phyloP scores from a whole-genome alignment of 2,329 filamentous ascomycete species.

The Claviceps sp. region DNA sequence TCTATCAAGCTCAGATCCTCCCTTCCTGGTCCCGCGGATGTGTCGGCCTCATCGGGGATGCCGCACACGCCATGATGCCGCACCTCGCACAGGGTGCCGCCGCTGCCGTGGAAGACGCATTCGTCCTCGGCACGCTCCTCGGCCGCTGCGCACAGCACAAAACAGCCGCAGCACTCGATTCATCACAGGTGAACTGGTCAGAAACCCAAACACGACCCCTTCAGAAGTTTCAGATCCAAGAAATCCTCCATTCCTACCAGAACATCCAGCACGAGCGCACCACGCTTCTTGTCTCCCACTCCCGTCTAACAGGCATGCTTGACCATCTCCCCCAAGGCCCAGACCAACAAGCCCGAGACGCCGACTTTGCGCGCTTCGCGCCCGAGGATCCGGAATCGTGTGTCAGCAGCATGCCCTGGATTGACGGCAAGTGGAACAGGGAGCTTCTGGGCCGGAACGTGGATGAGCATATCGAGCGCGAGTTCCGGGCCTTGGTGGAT shows the following conservation, averaged over 20 bases:
- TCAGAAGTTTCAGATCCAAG: neutral
- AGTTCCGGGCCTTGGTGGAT: conserved; percentile 1
- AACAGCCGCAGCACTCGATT: neutral
- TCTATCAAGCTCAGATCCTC: conserved; percentile 4
- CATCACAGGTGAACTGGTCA: too few relatives aligned
- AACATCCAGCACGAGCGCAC: conserved; percentile 4
- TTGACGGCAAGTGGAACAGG: conserved; percentile 6
- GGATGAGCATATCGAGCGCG: conserved; percentile 3
- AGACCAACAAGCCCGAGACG: conserved; percentile 6
- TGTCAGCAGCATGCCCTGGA: conserved; percentile 7
- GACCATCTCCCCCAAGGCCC: conserved; percentile 4
- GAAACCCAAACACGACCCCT: neutral
- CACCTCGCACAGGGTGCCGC: conserved; percentile 16
- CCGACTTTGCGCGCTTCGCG: conserved; percentile 1
- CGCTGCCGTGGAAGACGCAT: conserved; percentile 14
- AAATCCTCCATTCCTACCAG: conserved; percentile 4
- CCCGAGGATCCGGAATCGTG: conserved; percentile 2
- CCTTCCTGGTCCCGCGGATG: conserved; percentile 5
- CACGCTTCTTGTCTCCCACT: conserved; percentile 3
- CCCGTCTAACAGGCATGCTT: conserved; percentile 2
- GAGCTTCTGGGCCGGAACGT: conserved; percentile 1
- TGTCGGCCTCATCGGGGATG: conserved; percentile 9
- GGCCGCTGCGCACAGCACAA: conserved; percentile 2
- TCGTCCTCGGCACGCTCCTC: conserved; percentile 16
- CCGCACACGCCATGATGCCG: conserved; percentile 11